Evolutionary conservation across 2,329 filamentous ascomycete species (phyloP).

Genomic region (Fusarium nodosum): DNA sequence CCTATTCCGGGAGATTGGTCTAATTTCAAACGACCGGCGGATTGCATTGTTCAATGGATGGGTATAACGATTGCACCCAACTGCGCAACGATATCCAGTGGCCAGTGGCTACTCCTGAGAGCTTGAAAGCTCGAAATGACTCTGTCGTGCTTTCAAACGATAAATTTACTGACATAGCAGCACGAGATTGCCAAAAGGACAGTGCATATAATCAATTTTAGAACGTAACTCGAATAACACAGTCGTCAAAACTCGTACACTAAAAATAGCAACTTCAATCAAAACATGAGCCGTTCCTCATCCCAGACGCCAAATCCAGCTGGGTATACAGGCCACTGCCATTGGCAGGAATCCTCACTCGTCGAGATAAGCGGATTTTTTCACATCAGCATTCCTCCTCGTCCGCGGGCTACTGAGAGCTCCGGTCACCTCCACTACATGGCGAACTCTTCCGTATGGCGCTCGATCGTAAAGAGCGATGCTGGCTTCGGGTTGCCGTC

Average conservation of each 20-base stretch:
- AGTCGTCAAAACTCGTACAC: slow-evolving; percentile 31
- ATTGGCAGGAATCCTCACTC: slow-evolving; percentile 45
- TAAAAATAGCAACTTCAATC: slow-evolving; percentile 44
- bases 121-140: not conserved
- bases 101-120: not conserved
- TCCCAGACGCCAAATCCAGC: slow-evolving; percentile 52
- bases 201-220: slow-evolving; percentile 31
- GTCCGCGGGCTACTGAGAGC: slow-evolving; percentile 5
- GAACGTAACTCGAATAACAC: slow-evolving; percentile 35
- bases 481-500: slow-evolving; percentile 11
- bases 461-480: not conserved
- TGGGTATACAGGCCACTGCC: slow-evolving; percentile 50
- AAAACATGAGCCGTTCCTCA: slow-evolving; percentile 48
- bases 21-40: slow-evolving; percentile 30
- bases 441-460: slow-evolving; percentile 1
- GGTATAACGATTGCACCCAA: not conserved
- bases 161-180: not conserved
- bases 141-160: not conserved
- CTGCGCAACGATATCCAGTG: not conserved
- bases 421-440: slow-evolving; percentile 1
- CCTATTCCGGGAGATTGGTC: not conserved
- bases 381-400: slow-evolving; percentile 17
- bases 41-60: slow-evolving; percentile 6
- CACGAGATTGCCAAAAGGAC: not conserved
- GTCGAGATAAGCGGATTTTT: slow-evolving; percentile 39